These are phyloP conservation scores for Cordyceps cicadae DNA, from an alignment of 2,329 filamentous ascomycete species.

Conservation along the genomic window DNA sequence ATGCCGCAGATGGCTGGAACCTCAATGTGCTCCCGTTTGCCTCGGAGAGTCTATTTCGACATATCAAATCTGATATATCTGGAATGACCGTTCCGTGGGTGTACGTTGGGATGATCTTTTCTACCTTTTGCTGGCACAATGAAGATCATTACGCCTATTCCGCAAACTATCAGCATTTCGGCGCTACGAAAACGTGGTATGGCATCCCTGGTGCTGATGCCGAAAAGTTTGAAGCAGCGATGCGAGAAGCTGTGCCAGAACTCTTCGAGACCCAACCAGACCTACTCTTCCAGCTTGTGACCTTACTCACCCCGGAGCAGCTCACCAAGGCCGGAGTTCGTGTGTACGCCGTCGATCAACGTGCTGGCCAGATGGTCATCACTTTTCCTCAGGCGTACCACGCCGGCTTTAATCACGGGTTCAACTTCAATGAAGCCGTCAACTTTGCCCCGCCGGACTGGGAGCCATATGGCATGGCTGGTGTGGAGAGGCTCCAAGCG, in stretches of 20 bases:
- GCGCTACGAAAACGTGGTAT: constrained; percentile 98
- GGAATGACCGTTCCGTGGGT: constrained; percentile 99
- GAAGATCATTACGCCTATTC: constrained; percentile 98
- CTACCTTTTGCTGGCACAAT: constrained; percentile 98
- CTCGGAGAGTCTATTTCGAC: constrained; percentile 83
- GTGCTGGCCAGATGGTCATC: constrained; percentile 90
- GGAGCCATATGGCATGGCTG: constrained; percentile 83
- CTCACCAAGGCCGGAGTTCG: constrained; percentile 85
- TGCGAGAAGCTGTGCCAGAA: constrained; percentile 91
- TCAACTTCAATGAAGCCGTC: constrained; percentile 98
- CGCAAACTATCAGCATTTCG: constrained; percentile 96
- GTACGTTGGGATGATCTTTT: constrained; percentile 99
- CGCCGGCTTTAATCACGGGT: constrained; percentile 95
- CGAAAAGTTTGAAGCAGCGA: constrained; percentile 89
- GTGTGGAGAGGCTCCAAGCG: constrained; percentile 75
- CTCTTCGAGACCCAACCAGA: constrained; percentile 96
- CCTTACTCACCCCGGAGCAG: constrained; percentile 85
- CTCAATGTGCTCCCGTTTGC: constrained; percentile 86
- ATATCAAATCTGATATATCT: constrained; percentile 97
- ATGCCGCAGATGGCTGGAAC: constrained; percentile 91
- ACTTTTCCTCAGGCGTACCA: constrained; percentile 97
- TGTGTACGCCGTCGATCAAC: constrained; percentile 91
- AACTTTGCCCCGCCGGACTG: constrained; percentile 95
- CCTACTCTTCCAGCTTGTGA: constrained; percentile 94
- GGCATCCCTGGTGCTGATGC: constrained; percentile 91